Evolutionary conservation across 257 asterid genomes (phyloP), one percentile per base, ranked within the genome.

Genomic region (Solanum dulcamara): DNA sequence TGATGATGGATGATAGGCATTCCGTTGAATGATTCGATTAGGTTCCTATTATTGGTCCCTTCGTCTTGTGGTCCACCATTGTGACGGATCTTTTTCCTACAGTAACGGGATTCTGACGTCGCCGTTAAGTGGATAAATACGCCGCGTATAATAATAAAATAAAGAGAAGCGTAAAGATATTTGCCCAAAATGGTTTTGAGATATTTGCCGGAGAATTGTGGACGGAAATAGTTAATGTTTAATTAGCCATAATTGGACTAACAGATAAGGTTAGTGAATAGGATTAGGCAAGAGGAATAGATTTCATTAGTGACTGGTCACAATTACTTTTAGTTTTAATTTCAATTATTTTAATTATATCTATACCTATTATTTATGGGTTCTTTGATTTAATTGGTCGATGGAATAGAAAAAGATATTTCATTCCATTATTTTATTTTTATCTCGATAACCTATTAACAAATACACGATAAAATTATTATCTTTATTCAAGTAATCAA

Each of bases 51-150:
- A 72, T 81, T 64, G 84, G 80, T 32, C 67, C 13, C 44, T 53
- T 68, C 7, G 60, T 42, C 70, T 7, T 59, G 89, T 84, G 88
- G 90, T 70, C 88, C 86, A 57, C 81, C 40, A 71, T 22, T 35
- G 22, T 3, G 37, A 80, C 50, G 79, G 67, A 38, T 10, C 55
- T 6, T 26, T 66, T 30, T n/a, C 60, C 33, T 22, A 4, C 51
- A 11, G 10, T 80, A 80, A 87, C 68, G 85, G 85, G 7, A 40
- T 24, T 55, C 37, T 81, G 80, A 86, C 84, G 71, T 82, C 79
- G 53, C 83, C 87, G 89, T 84, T 84, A 55, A 26, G 9, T 32
- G 35, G 86, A 80, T 84, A 79, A 66, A 83, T 38, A 51, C 42
- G n/a, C 10, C 6, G 6, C 10, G 35, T 7, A 26, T 12, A 18